Evolutionary conservation across 2,329 filamentous ascomycete genomes (phyloP), one percentile per base, ranked within the genome.

Genomic region (Colletotrichum cereale): DNA sequence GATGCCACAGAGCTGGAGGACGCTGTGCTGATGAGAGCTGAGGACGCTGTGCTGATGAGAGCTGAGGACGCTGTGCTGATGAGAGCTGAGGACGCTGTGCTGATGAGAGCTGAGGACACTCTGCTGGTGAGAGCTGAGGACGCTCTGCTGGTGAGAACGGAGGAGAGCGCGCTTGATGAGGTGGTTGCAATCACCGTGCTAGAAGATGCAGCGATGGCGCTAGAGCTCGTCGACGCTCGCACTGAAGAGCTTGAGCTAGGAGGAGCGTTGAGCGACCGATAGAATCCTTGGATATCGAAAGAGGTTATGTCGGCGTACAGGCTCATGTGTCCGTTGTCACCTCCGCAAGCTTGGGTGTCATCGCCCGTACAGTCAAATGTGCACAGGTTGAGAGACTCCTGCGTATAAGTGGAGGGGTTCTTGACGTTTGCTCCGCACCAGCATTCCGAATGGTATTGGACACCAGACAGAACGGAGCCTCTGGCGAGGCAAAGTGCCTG

Each of bases 401-500:
- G 71, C 26, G 74, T 72, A 63, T 77, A 80, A 1, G 73, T 74
- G 11, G 75, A 73, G 5, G 78, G 75, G 10, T 73, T 61, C n/a
- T 67, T 74, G 29, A 77, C 73, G 31, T 26, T 76, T 2, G 76
- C 78, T 18, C 78, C 78, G 53, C 77, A 79, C 78, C 77, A 79
- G 47, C 77, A 79, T 50, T 80, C 78, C 21, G 74, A 74, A 57
- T 76, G 75, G 65, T 80, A 80, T 50, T 82, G 77, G 6, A 79
- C 79, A 6, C 78, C 80, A n/a, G 79, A 79, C 61, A 81, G 78
- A 2, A 74, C 76, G 63, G 76, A 80, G 11, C 79, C 80, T 10
- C 73, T 74, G 36, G 62, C 73, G 24, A 77, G 73, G 48, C 79
- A 80, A 8, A 76, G 75, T 0, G 73, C 74, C 55, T 80, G 79